These are phyloP conservation scores for Lachnum nothofagi DNA, from an alignment of 2,329 filamentous ascomycete genomes.

Conservation along the genomic window DNA sequence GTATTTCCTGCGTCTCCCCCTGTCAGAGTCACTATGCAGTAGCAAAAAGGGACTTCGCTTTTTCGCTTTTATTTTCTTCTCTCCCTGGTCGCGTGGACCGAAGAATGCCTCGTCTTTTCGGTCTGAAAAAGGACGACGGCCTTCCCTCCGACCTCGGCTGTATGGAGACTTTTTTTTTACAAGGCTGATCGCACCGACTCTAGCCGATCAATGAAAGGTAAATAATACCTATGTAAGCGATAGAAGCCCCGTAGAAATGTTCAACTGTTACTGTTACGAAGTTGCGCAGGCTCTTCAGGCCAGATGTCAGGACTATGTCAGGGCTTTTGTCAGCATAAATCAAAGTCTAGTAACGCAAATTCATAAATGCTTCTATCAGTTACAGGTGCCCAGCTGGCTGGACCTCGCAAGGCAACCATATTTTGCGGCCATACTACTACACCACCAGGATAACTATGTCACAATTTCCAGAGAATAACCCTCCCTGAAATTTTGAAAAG, in stretches of 20 bases:
- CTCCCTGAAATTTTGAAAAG: constrained; percentile 26
- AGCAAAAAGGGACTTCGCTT: background rate
- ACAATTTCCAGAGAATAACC: constrained; percentile 15
- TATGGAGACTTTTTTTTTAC: background rate
- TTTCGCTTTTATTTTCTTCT: too few relatives aligned
- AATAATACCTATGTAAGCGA: too few relatives aligned
- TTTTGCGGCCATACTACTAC: constrained; percentile 29
- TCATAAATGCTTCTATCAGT: constrained; percentile 28
- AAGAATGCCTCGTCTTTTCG: constrained; percentile 4
- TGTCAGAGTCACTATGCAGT: too few relatives aligned
- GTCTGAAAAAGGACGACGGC: background rate
- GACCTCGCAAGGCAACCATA: constrained; percentile 15
- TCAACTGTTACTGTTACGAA: background rate
- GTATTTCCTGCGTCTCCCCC: too few relatives aligned
- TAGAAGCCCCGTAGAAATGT: too few relatives aligned
- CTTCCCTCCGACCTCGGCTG: background rate
- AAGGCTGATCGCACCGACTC: background rate
- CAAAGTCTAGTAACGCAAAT: constrained; percentile 25
- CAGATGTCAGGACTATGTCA: background rate
- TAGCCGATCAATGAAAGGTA: background rate
- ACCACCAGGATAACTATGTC: constrained; percentile 26
- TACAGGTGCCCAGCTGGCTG: constrained; percentile 24
- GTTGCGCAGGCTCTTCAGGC: too few relatives aligned
- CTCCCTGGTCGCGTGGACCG: background rate
- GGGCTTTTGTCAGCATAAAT: constrained; percentile 16